Conservation (phyloP, 2,329 filamentous ascomycete species). For the Fusarium armeniacum region DNA sequence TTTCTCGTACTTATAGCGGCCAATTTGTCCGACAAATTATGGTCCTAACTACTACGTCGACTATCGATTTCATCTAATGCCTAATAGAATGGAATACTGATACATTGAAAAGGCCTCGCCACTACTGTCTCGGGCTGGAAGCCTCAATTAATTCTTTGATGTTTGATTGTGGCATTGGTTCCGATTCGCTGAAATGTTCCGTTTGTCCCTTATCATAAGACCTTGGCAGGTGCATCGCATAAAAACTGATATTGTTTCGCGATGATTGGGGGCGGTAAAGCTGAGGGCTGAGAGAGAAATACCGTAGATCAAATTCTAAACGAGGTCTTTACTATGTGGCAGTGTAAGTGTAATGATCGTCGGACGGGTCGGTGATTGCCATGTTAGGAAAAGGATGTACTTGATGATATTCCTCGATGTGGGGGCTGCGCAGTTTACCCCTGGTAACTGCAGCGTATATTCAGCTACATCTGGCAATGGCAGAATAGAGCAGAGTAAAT, state of each 20-base stretch:
- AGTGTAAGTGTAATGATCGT: neutral
- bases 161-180: too few relatives aligned
- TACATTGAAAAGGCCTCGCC: too few relatives aligned
- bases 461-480: neutral
- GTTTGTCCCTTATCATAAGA: neutral
- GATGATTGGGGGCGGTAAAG: neutral
- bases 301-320: neutral
- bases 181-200: neutral
- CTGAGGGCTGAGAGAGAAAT: neutral
- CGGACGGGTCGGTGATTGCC: neutral
- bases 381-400: neutral
- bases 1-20: too few relatives aligned
- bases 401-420: neutral
- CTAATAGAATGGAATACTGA: too few relatives aligned
- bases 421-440: neutral
- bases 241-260: too few relatives aligned
- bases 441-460: neutral
- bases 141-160: too few relatives aligned
- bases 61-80: too few relatives aligned
- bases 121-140: too few relatives aligned
- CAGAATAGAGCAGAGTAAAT: neutral
- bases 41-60: too few relatives aligned
- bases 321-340: neutral
- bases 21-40: too few relatives aligned
- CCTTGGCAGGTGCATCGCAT: neutral